Base-by-base conservation (phyloP, 2,329 filamentous ascomycete genomes). In the Drechslerella coelobrocha region DNA sequence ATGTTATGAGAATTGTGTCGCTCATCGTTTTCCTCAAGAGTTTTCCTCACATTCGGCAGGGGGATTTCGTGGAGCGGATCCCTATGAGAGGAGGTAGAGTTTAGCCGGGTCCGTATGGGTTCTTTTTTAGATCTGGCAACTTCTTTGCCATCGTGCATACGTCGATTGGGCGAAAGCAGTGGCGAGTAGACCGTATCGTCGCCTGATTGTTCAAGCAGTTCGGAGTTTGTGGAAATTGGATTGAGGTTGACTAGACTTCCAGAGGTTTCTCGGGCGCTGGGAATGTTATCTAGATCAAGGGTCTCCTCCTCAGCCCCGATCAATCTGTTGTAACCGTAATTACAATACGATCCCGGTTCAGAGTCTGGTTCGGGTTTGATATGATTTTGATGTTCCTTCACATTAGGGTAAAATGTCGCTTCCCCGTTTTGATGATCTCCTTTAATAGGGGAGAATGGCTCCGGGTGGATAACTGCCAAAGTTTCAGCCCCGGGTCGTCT, bases 241-340 rank as follows among this genome's bases (percentile, higher is more conserved):
- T 21, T 21, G 5, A 45, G 17, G 6, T 29, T 29, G 26, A 10
- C 56, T 45, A 9, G 27, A 29, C 9, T 23, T 21, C 12, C 21
- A 21, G 3, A 17, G 23, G 4, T n/a, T 19, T 19, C 17, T 10
- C 12, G 29, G 29, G 29, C 12, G 9, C 23, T 43, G 3, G 23
- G 31, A 12, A 68, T 26, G 24, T 69, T 57, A 61, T 69, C 65
- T 26, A 69, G 47, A 41, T 69, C 65, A 10, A 69, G 41, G 31
- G 50, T 57, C 23, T 45, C 52, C 26, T 62, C 51, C 21, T 62
- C 65, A 21, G 27, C 54, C 9, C 19, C 9, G 6, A 53, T 23
- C 17, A 61, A n/a, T 12, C 57, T 57, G 19, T 59, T 69, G 26
- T 69, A 69, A 9, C 65, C 65, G 17, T 61, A 69, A 37, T 48